Evolutionary conservation across 352 stramenopile genomes (phyloP), one percentile per base, ranked within the genome.

Genomic region (Pelagophyceae sp.): DNA sequence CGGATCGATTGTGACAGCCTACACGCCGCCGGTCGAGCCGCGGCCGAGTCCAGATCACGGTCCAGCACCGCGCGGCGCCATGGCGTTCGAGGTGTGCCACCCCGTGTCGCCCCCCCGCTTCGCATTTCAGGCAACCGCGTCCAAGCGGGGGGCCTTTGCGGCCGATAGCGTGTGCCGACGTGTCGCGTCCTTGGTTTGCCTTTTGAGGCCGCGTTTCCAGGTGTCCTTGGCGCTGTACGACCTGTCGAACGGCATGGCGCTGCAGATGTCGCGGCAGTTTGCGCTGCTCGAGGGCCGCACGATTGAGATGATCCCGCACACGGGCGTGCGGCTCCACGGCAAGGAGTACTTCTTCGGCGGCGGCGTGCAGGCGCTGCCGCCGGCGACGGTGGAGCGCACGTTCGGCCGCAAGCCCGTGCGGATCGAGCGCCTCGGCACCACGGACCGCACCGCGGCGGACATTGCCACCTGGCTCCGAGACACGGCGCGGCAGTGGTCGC

Each of bases 291-390:
- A 71, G 11, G 33, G 33, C 35, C 51, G 58, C 35, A 74, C 20
- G 2, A 31, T 74, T 0, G 67, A 74, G 35, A 6, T 74, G 33
- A 5, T 54, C 67, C 64, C 64, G 29, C 67, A 72, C 64, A 72
- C 64, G 64, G 64, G 64, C 6, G 35, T 72, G 29, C 64, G 64
- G 3, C 37, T 75, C 15, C 75, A 31, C 70, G 70, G 67, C 1
- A 67, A 19, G 38, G 89, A 94, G 78, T 93, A 89, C 65, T 93
- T 94, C 79, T 94, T 87, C 72, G 88, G 88, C 32, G 88, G 86
- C 61, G 87, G 88, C 67, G 90, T 94, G 76, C 88, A 92, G 50
- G 60, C 51, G 29, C 32, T 92, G 82, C 82, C 81, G 11, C 86
- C 88, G 0, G 82, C 89, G 69, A 86, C 92, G 23, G 86, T 90